Conservation (phyloP, 2,329 filamentous ascomycete genomes). For the Claviceps cyperi region DNA sequence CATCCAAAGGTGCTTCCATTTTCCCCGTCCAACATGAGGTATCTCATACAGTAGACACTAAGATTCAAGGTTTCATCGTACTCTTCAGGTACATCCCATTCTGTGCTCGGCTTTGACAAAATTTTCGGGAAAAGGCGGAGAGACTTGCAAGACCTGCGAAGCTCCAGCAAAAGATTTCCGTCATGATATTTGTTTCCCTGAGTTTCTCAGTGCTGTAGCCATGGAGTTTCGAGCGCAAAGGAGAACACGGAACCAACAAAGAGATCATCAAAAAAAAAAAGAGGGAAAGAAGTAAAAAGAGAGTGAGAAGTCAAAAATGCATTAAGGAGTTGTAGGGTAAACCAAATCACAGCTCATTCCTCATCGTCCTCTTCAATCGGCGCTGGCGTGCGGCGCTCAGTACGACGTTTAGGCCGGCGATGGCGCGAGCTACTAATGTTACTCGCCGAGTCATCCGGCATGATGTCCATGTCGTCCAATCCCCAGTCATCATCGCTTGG, state of each 20-base stretch:
- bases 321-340: neutral
- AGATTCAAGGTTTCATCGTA: neutral
- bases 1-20: neutral
- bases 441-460: constrained; percentile 67
- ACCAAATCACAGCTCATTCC: constrained; percentile 26
- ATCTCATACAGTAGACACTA: constrained; percentile 1
- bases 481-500: constrained; percentile 44
- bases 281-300: neutral
- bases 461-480: constrained; percentile 45
- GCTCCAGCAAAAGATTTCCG: neutral
- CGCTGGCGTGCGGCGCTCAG: constrained; percentile 56
- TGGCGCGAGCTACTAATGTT: constrained; percentile 62
- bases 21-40: neutral
- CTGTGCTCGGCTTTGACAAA: neutral
- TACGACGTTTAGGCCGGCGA: constrained; percentile 50
- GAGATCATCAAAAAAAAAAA: neutral
- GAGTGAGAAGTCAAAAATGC: neutral
- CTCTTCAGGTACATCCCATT: neutral
- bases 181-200: neutral
- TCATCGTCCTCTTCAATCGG: constrained; percentile 60
- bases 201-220: neutral
- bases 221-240: neutral
- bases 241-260: neutral
- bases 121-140: no score
- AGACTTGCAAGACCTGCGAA: no score